phyloP scores from a whole-genome alignment of 192 early-diverging fungal species.

The Lunasporangiospora selenospora region DNA sequence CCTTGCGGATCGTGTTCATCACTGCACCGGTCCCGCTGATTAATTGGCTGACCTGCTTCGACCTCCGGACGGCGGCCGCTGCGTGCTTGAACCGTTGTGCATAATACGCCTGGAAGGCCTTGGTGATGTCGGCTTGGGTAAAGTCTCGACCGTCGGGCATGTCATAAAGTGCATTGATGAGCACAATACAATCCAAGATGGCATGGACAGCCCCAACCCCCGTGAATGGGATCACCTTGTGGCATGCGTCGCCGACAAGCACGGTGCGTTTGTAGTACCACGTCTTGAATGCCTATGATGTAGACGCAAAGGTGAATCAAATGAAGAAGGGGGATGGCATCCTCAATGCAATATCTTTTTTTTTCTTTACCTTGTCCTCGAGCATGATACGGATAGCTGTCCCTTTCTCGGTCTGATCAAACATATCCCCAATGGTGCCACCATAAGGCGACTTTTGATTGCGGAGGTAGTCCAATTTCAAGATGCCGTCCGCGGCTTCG shows the following conservation, averaged over 20 bases:
- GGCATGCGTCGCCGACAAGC: slow-evolving; percentile 20
- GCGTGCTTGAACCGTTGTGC: slow-evolving; percentile 16
- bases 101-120: slow-evolving; percentile 23
- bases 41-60: slow-evolving; percentile 6
- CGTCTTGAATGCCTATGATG: slow-evolving; percentile 12
- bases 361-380: slow-evolving; percentile 42
- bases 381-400: slow-evolving; percentile 14
- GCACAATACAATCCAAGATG: slow-evolving; percentile 17
- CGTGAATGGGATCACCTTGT: slow-evolving; percentile 17
- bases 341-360: too few relatives aligned
- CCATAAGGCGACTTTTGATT: slow-evolving; percentile 25
- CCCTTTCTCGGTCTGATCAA: slow-evolving; percentile 27
- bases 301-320: background rate
- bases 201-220: slow-evolving; percentile 18
- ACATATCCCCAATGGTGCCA: slow-evolving; percentile 15
- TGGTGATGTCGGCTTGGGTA: slow-evolving; percentile 11
- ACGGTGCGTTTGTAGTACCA: slow-evolving; percentile 32
- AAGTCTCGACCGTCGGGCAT: slow-evolving; percentile 22
- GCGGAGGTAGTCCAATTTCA: slow-evolving; percentile 9
- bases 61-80: slow-evolving; percentile 17
- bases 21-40: background rate
- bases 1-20: slow-evolving; percentile 7
- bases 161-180: slow-evolving; percentile 22
- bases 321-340: background rate
- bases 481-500: slow-evolving; percentile 12